phyloP scores from a whole-genome alignment of 257 asterid genomes.

The Solanum chiquidenum region DNA sequence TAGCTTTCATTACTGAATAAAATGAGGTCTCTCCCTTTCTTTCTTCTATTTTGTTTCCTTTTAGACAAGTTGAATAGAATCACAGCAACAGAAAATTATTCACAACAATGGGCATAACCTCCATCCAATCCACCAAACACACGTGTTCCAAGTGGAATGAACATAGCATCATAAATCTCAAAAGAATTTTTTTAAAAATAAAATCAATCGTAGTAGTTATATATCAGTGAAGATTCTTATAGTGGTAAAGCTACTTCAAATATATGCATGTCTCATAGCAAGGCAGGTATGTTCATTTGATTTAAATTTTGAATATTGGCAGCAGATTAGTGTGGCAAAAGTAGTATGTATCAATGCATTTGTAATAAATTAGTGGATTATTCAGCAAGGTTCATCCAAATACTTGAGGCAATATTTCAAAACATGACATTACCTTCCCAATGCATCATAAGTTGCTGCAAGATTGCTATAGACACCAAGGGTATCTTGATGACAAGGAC shows the following conservation, averaged over 20 bases:
- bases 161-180: neutral
- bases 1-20: neutral
- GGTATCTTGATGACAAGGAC: conserved; percentile 93
- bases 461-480: conserved; percentile 97
- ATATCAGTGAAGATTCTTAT: neutral
- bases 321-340: neutral
- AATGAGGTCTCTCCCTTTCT: neutral
- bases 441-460: conserved; percentile 96
- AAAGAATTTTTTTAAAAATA: neutral
- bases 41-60: neutral
- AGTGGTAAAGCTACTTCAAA: neutral
- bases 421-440: conserved; percentile 75
- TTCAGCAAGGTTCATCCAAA: neutral
- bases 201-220: neutral
- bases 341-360: neutral
- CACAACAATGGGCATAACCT: neutral
- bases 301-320: neutral
- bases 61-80: neutral
- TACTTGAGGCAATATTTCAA: neutral
- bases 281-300: neutral
- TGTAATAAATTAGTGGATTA: neutral
- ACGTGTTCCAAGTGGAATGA: neutral
- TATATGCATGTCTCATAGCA: neutral
- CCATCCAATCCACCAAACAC: neutral
- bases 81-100: neutral